A percentile compares a stretch with the other conserved stretches of the same genome.
Conservation (phyloP, 1,284 basidiomycete species). For the Apiotrichum siamense region DNA sequence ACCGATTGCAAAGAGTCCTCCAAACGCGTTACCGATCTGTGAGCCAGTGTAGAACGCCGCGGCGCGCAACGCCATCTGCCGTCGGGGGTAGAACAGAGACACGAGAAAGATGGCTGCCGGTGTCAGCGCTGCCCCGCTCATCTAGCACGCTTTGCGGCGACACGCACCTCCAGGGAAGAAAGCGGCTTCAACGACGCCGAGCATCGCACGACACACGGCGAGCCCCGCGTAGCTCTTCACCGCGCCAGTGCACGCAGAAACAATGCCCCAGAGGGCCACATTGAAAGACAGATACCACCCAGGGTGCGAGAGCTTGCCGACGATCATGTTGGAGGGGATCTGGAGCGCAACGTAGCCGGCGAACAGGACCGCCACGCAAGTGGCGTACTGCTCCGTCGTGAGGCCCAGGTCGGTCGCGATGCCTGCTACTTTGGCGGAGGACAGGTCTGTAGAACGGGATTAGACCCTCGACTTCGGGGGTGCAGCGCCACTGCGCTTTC, state of each 20-base stretch:
- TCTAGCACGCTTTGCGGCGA: no score
- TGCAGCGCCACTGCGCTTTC: neutral
- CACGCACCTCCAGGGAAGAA: constrained; percentile 11
- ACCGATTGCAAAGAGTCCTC: constrained; percentile 31
- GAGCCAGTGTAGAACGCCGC: constrained; percentile 40
- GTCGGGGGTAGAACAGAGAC: constrained; percentile 32
- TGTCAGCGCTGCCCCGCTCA: neutral
- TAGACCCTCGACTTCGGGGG: neutral
- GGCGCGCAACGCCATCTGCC: constrained; percentile 31
- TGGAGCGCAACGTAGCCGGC: constrained; percentile 38
- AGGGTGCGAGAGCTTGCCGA: constrained; percentile 7
- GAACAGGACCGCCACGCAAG: constrained; percentile 46
- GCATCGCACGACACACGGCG: constrained; percentile 28
- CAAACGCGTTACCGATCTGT: constrained; percentile 45
- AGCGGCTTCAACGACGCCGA: constrained; percentile 33
- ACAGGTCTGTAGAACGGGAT: constrained; percentile 14
- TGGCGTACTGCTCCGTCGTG: constrained; percentile 37
- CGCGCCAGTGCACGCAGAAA: constrained; percentile 35
- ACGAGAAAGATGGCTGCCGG: constrained; percentile 27
- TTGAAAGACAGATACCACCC: constrained; percentile 26
- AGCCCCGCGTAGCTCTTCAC: constrained; percentile 30
- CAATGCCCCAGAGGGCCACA: constrained; percentile 34
- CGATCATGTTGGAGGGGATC: constrained; percentile 38
- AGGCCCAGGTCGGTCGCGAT: constrained; percentile 28
- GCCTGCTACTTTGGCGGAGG: constrained; percentile 34